Conservation (phyloP, 164 flowering plant species). For the Tetrastigma voinierianum region DNA sequence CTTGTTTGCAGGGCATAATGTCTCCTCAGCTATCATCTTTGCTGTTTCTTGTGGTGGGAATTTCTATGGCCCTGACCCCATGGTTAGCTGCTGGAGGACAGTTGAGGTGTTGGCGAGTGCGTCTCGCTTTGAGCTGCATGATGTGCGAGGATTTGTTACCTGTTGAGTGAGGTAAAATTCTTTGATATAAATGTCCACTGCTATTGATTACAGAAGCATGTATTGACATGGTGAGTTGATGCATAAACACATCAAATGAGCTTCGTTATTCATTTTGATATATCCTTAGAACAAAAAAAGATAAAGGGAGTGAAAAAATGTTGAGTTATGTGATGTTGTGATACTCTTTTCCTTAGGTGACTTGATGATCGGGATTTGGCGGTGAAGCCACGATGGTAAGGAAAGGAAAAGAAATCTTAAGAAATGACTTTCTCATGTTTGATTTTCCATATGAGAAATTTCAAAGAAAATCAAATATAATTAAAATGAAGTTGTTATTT, state of each 20-base stretch:
- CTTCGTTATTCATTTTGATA: neutral
- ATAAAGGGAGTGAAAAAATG: neutral
- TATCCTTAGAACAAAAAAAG: too few relatives aligned
- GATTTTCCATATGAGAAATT: too few relatives aligned
- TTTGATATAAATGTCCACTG: neutral
- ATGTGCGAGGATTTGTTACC: constrained; percentile 94
- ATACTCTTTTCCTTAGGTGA: neutral
- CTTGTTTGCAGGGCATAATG: constrained; percentile 82
- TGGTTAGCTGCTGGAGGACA: constrained; percentile 99
- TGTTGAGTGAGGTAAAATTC: constrained; percentile 84
- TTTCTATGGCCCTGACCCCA: constrained; percentile 98
- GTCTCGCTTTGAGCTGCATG: constrained; percentile 94
- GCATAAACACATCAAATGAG: neutral
- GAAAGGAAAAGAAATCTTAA: too few relatives aligned
- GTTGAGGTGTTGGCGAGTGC: too few relatives aligned
- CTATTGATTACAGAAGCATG: neutral
- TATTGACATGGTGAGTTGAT: neutral
- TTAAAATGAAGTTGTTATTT: too few relatives aligned
- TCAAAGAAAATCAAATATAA: too few relatives aligned
- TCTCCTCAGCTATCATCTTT: constrained; percentile 90
- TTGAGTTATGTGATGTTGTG: neutral
- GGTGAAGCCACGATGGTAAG: too few relatives aligned
- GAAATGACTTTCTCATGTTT: too few relatives aligned
- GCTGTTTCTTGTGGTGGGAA: constrained; percentile 97
- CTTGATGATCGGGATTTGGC: too few relatives aligned